These are phyloP conservation scores for Pistacia vera DNA, from an alignment of 345 rosid genomes.

Conservation along the genomic window DNA sequence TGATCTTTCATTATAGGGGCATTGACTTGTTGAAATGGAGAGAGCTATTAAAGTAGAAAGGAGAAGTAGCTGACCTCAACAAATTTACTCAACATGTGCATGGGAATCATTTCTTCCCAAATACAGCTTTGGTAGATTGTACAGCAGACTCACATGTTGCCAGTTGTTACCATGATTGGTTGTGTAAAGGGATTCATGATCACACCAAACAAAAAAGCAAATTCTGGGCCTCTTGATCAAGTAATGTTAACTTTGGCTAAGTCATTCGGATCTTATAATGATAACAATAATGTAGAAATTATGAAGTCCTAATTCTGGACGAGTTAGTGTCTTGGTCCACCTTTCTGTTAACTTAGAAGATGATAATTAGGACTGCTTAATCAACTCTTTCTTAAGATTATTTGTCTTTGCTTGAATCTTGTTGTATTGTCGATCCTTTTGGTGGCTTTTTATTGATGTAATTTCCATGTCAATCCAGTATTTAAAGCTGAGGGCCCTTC, in stretches of 20 bases:
- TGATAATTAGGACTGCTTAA: not conserved
- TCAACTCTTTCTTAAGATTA: not conserved
- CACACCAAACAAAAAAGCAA: constrained; percentile 96
- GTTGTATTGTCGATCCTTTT: not conserved
- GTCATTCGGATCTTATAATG: not conserved
- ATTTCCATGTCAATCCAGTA: constrained; percentile 53
- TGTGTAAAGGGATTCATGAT: constrained; percentile 93
- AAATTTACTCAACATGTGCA: constrained; percentile 81
- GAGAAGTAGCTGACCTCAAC: constrained; percentile 73
- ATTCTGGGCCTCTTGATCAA: constrained; percentile 99
- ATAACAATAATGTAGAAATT: no score
- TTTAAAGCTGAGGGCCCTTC: constrained; percentile 86
- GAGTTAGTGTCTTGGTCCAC: not conserved
- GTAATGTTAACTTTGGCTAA: constrained; percentile 32
- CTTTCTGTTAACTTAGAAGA: not conserved
- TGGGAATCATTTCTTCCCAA: constrained; percentile 93
- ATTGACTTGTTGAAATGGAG: constrained; percentile 86
- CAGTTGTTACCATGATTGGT: constrained; percentile 79
- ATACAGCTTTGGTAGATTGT: constrained; percentile 92
- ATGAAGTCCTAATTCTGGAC: not conserved
- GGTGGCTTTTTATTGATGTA: constrained; percentile 20
- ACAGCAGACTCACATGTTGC: constrained; percentile 91
- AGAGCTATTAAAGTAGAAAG: constrained; percentile 64
- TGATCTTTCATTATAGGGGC: constrained; percentile 56
- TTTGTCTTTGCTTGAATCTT: constrained; percentile 8